A percentile compares a stretch with the other conserved stretches of the same genome.
phyloP scores from a whole-genome alignment of 2,329 filamentous ascomycete species.

The Fusarium sp. region DNA sequence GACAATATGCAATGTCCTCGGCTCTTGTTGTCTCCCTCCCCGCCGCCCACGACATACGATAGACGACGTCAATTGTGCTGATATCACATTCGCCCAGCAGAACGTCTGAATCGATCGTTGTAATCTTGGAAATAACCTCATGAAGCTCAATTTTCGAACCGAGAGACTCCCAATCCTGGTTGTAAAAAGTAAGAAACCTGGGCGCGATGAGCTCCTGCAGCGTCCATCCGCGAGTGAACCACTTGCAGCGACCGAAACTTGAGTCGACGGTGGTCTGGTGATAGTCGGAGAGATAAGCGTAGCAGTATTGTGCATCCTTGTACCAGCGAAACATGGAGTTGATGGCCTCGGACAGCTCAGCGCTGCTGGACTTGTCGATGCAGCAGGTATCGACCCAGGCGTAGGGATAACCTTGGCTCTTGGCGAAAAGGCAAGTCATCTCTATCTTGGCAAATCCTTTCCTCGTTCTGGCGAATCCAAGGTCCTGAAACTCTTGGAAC shows the following conservation, averaged over 20 bases:
- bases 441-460: conserved; percentile 35
- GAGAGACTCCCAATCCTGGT: neutral
- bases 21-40: neutral
- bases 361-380: conserved; percentile 43
- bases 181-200: neutral
- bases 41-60: conserved; percentile 14
- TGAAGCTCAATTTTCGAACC: neutral
- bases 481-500: conserved; percentile 39
- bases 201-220: conserved; percentile 16
- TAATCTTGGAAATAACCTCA: neutral
- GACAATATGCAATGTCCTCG: conserved; percentile 14
- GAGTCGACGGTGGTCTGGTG: neutral
- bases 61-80: neutral
- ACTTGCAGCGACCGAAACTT: neutral
- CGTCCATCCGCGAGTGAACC: conserved; percentile 12
- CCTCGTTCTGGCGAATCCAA: neutral
- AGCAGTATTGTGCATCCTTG: conserved; percentile 1
- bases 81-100: neutral
- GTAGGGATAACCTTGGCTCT: conserved; percentile 36
- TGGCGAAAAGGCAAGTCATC: conserved; percentile 32
- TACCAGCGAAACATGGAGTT: conserved; percentile 33
- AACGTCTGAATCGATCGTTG: neutral
- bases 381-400: conserved; percentile 48
- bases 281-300: conserved; percentile 16
- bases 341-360: conserved; percentile 23